A percentile compares a stretch with the other conserved stretches of the same genome.
Conservation (phyloP, 208 protist species). For the Leishmania lainsoni region DNA sequence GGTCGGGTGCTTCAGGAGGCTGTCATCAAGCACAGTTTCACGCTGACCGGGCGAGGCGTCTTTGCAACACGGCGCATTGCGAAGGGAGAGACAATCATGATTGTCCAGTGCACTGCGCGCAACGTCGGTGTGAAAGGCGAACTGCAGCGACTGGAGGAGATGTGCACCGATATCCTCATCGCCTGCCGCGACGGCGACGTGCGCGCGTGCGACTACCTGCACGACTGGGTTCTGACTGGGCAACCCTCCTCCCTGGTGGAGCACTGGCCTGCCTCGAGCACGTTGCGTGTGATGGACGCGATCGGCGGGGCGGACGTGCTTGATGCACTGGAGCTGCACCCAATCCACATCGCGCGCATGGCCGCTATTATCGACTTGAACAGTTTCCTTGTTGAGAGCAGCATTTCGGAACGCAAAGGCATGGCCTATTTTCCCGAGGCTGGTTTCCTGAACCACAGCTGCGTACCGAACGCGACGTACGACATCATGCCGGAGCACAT, state of each 20-base stretch:
- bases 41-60: slow-evolving; percentile 77
- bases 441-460: slow-evolving; percentile 90
- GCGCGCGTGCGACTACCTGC: slow-evolving; percentile 47
- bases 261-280: slow-evolving; percentile 71
- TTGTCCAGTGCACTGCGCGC: slow-evolving; percentile 78
- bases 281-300: slow-evolving; percentile 58
- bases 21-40: slow-evolving; percentile 79
- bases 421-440: slow-evolving; percentile 92
- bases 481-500: slow-evolving; percentile 82
- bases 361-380: slow-evolving; percentile 87
- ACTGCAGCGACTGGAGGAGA: slow-evolving; percentile 75
- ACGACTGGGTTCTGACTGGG: slow-evolving; percentile 83
- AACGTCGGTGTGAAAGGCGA: slow-evolving; percentile 84
- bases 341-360: slow-evolving; percentile 80
- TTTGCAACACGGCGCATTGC: slow-evolving; percentile 76
- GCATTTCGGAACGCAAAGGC: slow-evolving; percentile 79
- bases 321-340: slow-evolving; percentile 76
- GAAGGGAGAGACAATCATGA: slow-evolving; percentile 83
- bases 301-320: slow-evolving; percentile 72
- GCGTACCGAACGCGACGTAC: slow-evolving; percentile 80
- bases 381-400: slow-evolving; percentile 88
- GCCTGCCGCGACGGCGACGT: slow-evolving; percentile 30
- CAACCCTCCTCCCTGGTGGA: slow-evolving; percentile 84
- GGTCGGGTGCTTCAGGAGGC: slow-evolving; percentile 71
- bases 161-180: slow-evolving; percentile 49